Evolutionary conservation across 2,329 filamentous ascomycete genomes (phyloP), one percentile per base, ranked within the genome.

Genomic region (Coccinonectria pachysandricola): DNA sequence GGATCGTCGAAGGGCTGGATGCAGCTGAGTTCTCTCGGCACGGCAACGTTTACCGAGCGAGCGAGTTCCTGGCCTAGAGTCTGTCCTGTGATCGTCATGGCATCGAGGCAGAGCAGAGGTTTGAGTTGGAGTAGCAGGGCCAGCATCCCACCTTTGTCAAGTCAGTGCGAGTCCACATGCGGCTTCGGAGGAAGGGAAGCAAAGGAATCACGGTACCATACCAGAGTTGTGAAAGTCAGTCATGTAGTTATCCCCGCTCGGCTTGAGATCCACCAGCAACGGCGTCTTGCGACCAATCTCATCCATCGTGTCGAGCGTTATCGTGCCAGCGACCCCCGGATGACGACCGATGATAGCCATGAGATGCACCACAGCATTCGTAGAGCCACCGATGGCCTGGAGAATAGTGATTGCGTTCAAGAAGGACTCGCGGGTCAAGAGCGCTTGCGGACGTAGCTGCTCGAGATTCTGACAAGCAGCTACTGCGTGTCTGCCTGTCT

Each of bases 401-500:
- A 87, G 77, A 42, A 92, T 85, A 2, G 81, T 84, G 16, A 93
- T 71, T 3, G 84, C 84, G 45, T 93, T 93, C 46, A 88, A 71
- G 45, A 93, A 88, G 0, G 80, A 79, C 9, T 72, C 71, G 34
- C 76, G 76, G 0, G 79, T 83, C 20, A 93, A 60, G 3, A 92
- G 57, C 20, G 75, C 65, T 19, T 77, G 71, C 0, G 85, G 84
- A 1, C 63, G 69, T 27, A 87, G 79, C 35, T 75, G 65, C 33
- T 73, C 70, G 32, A 77, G 71, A 36, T 73, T 68, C 32, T 77
- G 70, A 50, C 84, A 72, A 0, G 54, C 48, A 31, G 67, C 67
- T 23, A 91, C 85, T 2, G 79, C 80, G 7, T 76, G 70, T 1
- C 73, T 73, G 0, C 65, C 65, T 0, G 75, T 84, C 46, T 80